Base-by-base conservation (phyloP, 2,329 filamentous ascomycete genomes). In the Chaetomium sp. region DNA sequence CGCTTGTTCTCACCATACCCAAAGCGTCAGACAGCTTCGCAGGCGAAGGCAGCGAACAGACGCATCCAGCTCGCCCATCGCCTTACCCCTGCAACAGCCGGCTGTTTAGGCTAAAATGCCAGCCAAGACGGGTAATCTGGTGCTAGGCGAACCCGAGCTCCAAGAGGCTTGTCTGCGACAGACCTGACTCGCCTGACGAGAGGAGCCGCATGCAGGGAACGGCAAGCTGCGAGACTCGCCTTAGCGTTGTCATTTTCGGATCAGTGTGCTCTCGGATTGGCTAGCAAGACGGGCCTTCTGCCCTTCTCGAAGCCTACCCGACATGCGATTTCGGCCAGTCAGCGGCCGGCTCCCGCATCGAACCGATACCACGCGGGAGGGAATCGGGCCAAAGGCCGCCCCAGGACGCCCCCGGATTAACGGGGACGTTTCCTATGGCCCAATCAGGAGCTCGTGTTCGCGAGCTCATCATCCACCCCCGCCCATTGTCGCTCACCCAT, bases 41-140 rank as follows among this genome's bases (percentile, higher is more conserved):
- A 7, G 11, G 38, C 19, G 41, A n/a, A 36, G 48, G 35, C 32
- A 46, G 19, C 19, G 19, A 41, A 42, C 40, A 37, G 45, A 9
- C 27, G 11, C 19, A 27, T 32, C 43, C 19, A 45, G 43, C 43
- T 45, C 43, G 43, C 43, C 10, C 11, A 19, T 32, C 27, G 19
- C 43, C 43, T 41, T 34, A 19, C 35, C 11, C 41, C 14, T 33
- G 32, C 53, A 54, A 55, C 47, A 56, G 52, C 53, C 49, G 58
- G 19, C 7, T 2, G 9, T 57, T 59, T 56, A 57, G 59, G 52
- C 56, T 59, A 59, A 59, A 55, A 27, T 57, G 8, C 11, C 7
- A 12, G 59, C 59, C 59, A 61, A 61, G 59, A 33, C 59, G 59
- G 59, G 34, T 61, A 56, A 58, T 56, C 36, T 48, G 38, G 43